Conservation (phyloP, 202 grass and related monocot genomes). For the Digitaria exilis region DNA sequence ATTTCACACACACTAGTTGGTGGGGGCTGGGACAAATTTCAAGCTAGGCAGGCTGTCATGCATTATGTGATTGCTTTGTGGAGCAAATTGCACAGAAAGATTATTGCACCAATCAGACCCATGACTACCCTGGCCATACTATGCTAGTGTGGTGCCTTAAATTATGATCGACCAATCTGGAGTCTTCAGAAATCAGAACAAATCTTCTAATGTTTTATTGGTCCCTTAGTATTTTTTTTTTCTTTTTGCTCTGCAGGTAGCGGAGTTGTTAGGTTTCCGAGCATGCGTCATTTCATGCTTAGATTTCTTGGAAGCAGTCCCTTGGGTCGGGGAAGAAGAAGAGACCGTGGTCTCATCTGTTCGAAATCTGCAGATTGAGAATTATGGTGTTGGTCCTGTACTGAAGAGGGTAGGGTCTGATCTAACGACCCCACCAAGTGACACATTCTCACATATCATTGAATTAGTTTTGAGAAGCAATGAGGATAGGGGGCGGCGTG, state of each 20-base stretch:
- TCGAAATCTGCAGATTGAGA: conserved; percentile 59
- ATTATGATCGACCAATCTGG: conserved; percentile 24
- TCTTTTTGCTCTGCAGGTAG: conserved; percentile 56
- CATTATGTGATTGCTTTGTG: conserved; percentile 35
- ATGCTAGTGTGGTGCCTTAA: conserved; percentile 3
- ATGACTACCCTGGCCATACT: conserved; percentile 34
- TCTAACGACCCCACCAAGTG: conserved; percentile 60
- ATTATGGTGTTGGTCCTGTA: conserved; percentile 68
- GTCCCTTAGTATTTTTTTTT: conserved; percentile 11
- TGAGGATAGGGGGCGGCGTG: conserved; percentile 78
- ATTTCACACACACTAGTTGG: conserved; percentile 23
- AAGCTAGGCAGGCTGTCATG: conserved; percentile 36
- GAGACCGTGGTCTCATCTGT: conserved; percentile 77
- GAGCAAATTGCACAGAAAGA: conserved; percentile 16
- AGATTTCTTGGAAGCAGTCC: conserved; percentile 83
- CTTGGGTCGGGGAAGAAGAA: conserved; percentile 95
- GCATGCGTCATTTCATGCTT: conserved; percentile 78
- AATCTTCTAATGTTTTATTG: conserved; percentile 24
- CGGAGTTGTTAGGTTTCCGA: conserved; percentile 74
- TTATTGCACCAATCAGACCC: conserved; percentile 42
- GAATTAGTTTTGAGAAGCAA: conserved; percentile 88
- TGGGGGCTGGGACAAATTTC: conserved; percentile 35
- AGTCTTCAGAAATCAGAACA: conserved; percentile 29
- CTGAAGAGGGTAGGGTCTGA: conserved; percentile 86
- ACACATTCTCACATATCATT: conserved; percentile 82